Base-by-base conservation (phyloP, 495 filamentous ascomycete genomes). In the Parachaetomium inaequale region DNA sequence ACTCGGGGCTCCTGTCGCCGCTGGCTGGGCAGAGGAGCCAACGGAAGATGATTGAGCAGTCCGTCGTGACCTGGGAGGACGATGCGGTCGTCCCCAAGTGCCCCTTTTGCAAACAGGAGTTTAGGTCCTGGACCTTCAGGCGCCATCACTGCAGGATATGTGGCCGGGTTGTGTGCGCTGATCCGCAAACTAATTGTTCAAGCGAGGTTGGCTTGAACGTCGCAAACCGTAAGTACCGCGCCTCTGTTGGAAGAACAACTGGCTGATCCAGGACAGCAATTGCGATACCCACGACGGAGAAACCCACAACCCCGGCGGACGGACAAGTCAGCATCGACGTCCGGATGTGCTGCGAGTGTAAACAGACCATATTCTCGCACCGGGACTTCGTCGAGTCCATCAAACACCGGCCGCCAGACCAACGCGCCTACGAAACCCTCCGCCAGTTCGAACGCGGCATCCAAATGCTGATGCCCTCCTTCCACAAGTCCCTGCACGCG, bases 111-210 rank as follows among this genome's bases (percentile, higher is more conserved):
- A 88, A 92, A 66, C 94, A 98, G 67, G 91, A 96, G 56, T 98
- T 98, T 74, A 85, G 90, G 1, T 85, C 83, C 28, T 96, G 96
- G 78, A 85, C 90, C 2, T 93, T 96, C 66, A 84, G 94, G 69
- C 82, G 94, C 59, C 95, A 98, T 71, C 94, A 98, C 71, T 98
- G 94, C 72, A 85, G 94, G 57, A 84, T 96, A 72, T 98, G 94
- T 67, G 94, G 94, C 34, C 82, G 86, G 58, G 91, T 98, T 0
- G 91, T 98, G 1, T 98, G 94, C 67, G 91, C 89, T 17, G 94
- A 98, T 73, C 84, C 82, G 2, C 76, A 79, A 40, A 98, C 94
- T 0, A 87, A 75, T 19, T 98, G 94, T 73, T 98, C 94, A 2
- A 84, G 76, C 49, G 92, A 96, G 66, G 81, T 97, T 46, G 88